Conservation (phyloP, 108 stramenopile species). For the Asterionellopsis glacialis region DNA sequence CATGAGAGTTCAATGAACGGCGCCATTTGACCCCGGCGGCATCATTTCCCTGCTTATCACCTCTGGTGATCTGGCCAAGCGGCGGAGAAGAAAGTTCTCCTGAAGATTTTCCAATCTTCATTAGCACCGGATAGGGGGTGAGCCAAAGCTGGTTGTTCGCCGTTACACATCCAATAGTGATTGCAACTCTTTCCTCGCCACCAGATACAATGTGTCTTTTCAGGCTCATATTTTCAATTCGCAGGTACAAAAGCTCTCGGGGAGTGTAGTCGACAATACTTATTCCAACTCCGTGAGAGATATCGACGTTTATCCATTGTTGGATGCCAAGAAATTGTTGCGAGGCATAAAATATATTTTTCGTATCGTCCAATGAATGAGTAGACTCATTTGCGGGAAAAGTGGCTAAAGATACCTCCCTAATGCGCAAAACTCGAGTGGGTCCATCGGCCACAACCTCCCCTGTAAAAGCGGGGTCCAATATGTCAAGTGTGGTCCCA, state of each 20-base stretch:
- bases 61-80: not conserved
- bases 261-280: constrained; percentile 64
- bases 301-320: constrained; percentile 1
- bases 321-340: not conserved
- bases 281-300: constrained; percentile 34
- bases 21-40: constrained; percentile 25
- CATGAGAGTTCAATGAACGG: constrained; percentile 10
- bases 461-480: constrained; percentile 18
- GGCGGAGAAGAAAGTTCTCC: too few species aligned
- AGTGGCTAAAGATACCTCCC: constrained; percentile 20
- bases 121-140: constrained; percentile 57
- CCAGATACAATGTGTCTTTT: constrained; percentile 10
- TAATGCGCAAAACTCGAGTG: constrained; percentile 49
- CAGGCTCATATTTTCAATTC: constrained; percentile 33
- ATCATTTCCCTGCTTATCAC: constrained; percentile 27
- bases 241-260: constrained; percentile 48
- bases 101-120: constrained; percentile 32
- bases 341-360: not conserved
- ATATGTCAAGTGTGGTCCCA: constrained; percentile 26
- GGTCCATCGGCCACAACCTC: constrained; percentile 55
- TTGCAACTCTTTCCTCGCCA: constrained; percentile 17
- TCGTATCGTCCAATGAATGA: not conserved
- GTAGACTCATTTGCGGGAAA: not conserved
- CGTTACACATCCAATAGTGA: constrained; percentile 36
- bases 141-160: constrained; percentile 66